Base-by-base conservation (phyloP, 2,329 filamentous ascomycete species). In the Lachnum nothofagi region DNA sequence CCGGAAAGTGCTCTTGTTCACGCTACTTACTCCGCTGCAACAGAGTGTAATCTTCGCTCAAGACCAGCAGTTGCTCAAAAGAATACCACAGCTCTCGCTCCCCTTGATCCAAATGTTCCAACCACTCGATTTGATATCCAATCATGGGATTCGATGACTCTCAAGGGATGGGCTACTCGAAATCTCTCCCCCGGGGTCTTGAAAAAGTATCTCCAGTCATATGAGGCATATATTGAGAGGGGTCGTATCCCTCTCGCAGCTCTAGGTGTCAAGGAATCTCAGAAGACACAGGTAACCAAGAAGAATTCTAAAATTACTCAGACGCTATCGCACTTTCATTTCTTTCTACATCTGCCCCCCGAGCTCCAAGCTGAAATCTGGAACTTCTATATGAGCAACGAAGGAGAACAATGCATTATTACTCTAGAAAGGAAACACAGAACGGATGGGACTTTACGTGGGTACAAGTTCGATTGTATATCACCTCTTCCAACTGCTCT, bases 361-460 rank as follows among this genome's bases (percentile, higher is more conserved):
- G 51, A 54, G 19, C 14, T 51, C 17, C 20, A 33, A 16, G 19
- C 23, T 7, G 10, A 42, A 23, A 51, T 54, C 14, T 54, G 51
- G 51, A 22, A 42, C 12, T 40, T 23, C 23, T 45, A 42, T 12
- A 16, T 46, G 16, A 14, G 7, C 4, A 14, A 22, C 23, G 39
- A 42, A 35, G 7, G 2, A 16, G 16, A 33, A 20, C 27, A 39
- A 20, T 39, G 22, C 17, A 25, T 9, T 27, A 17, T 49, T 20
- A 22, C 8, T 7, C n/a, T 27, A 5, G 12, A 45, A 22, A 9
- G 3, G 1, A 38, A 31, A 6, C 20, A 25, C 16, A 25, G 24
- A 12, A 19, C 7, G n/a, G 20, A 40, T 34, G 31, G 7, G 7
- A 14, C 7, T 16, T 5, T 16, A 17, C 10, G 20, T 12, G 4